Percentiles rank a stretch among this genome's conserved stretches.
These are phyloP conservation scores for Gracilaria domingensis DNA, from an alignment of 23 red algal genomes.

Conservation along the genomic window DNA sequence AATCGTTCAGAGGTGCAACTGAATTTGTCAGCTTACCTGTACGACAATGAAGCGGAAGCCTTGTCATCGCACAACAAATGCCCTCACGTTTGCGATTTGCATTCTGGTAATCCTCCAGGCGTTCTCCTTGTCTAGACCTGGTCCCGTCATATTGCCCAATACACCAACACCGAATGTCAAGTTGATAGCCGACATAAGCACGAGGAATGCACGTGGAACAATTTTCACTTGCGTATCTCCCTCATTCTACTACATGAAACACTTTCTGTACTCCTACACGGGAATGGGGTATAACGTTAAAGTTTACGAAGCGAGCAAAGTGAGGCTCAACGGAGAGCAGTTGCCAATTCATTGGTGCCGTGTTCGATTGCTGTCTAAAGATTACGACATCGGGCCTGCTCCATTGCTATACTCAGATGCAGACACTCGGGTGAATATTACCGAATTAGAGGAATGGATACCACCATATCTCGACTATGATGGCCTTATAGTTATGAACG, in stretches of 20 bases:
- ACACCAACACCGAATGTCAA: not conserved
- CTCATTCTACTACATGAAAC: conserved; percentile 41
- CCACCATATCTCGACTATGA: conserved; percentile 16
- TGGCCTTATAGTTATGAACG: conserved; percentile 50
- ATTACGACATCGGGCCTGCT: conserved; percentile 7
- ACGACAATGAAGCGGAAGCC: not conserved
- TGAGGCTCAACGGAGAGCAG: not conserved
- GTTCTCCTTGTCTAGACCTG: not conserved
- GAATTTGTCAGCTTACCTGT: not conserved
- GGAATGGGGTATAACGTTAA: conserved; percentile 21
- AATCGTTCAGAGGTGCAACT: not conserved
- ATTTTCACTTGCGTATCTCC: conserved; percentile 53
- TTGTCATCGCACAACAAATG: not conserved
- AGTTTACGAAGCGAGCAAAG: conserved; percentile 20
- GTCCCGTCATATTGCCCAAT: not conserved
- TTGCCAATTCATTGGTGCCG: conserved; percentile 60
- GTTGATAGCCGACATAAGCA: not conserved
- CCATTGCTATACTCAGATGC: conserved; percentile 54
- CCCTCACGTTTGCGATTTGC: not conserved
- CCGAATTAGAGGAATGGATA: conserved; percentile 39
- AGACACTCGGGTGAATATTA: conserved; percentile 48
- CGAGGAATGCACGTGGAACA: conserved; percentile 17
- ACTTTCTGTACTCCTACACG: conserved; percentile 45
- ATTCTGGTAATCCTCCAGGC: not conserved
- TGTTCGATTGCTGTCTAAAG: conserved; percentile 16